Evolutionary conservation across 352 stramenopile species (phyloP), one percentile per base, ranked within the genome.

Genomic region (Globisporangium parvum): DNA sequence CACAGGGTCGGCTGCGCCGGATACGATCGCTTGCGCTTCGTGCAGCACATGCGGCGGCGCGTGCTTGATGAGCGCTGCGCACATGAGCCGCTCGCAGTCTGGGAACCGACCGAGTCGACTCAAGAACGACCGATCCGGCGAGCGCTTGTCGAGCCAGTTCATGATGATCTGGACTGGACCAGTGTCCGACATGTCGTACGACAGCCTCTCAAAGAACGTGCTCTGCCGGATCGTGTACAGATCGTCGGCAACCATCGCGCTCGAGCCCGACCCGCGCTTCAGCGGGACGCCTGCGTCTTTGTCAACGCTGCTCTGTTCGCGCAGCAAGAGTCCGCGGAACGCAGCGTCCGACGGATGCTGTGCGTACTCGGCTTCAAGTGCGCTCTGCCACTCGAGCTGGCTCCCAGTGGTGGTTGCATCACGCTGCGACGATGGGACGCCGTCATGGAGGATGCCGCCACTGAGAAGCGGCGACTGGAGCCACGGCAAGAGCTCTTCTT

Each of bases 401-500:
- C 18, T 37, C n/a, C 5, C 17, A 10, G 2, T 39, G 15, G 15
- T 46, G 24, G 1, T 23, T 9, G 18, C 44, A 5, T 61, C 59
- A 21, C 46, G 28, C 9, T 50, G 23, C 23, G n/a, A 58, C 33
- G 24, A 44, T 49, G 54, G 23, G 20, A 17, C 37, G 10, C 31
- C 31, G 17, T 53, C 55, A 8, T 31, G 37, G 18, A 66, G 69
- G 8, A 89, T 69, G 0, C 85, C 85, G 15, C 85, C 85, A 63
- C 81, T 93, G 9, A 95, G 58, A 17, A 95, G 61, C 20, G 77
- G 79, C 11, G 83, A 93, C 55, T 95, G 83, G 21, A 95, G 57
- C 85, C 85, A 95, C 10, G 85, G 83, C 3, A 91, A 52, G 8
- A 95, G 46, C 46, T 95, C 85, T 60, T 95, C 85, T 69, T 95